phyloP scores from a whole-genome alignment of 805 yeast species.

The Hanseniaspora pseudoguilliermondii region DNA sequence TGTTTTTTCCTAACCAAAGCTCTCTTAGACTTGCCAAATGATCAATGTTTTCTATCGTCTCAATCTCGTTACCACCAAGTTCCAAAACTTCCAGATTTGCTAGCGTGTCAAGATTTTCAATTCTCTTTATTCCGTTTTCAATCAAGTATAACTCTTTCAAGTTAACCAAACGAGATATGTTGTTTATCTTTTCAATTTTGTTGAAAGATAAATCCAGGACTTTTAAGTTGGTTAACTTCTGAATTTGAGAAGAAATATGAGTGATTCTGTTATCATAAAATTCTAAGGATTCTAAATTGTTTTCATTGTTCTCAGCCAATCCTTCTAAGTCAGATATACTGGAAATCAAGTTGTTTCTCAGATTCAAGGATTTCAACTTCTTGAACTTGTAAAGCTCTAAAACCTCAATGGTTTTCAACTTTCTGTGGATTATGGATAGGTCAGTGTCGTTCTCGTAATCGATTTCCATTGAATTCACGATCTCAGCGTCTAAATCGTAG shows the following conservation, averaged over 20 bases:
- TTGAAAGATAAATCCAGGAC: conserved; percentile 79
- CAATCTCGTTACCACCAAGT: conserved; percentile 77
- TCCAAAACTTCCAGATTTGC: conserved; percentile 55
- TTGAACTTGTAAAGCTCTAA: conserved; percentile 46
- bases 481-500: conserved; percentile 22
- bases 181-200: conserved; percentile 73
- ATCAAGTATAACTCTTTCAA: conserved; percentile 69
- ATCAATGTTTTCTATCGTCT: conserved; percentile 38
- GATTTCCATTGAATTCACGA: conserved; percentile 17
- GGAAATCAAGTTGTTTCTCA: conserved; percentile 74
- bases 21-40: conserved; percentile 48
- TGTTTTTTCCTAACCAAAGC: conserved; percentile 88
- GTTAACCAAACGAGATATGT: conserved; percentile 48
- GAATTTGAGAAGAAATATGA: conserved; percentile 64
- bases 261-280: conserved; percentile 83
- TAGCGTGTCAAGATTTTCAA: conserved; percentile 52
- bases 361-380: conserved; percentile 46
- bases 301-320: conserved; percentile 34
- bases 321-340: conserved; percentile 59
- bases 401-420: conserved; percentile 50
- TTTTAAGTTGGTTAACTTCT: conserved; percentile 42
- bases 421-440: conserved; percentile 40
- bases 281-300: conserved; percentile 57
- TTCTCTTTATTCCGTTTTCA: conserved; percentile 69
- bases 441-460: conserved; percentile 34